Base-by-base conservation (phyloP, 148 eudicot genomes). In the Tetragonia tetragonoides region DNA sequence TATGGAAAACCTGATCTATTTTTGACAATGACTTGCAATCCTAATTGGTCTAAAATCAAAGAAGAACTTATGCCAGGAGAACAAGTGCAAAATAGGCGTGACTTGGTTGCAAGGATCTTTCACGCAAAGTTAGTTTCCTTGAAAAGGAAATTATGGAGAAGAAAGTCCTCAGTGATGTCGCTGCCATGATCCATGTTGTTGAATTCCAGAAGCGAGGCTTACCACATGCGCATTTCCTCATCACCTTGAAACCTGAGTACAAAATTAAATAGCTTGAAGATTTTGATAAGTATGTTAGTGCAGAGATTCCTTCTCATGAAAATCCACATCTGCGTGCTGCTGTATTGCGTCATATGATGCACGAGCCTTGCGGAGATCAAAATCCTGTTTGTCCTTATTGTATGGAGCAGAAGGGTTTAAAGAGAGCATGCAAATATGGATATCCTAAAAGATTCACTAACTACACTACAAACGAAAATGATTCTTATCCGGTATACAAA, bases 401-500 rank as follows among this genome's bases (percentile, higher is more conserved):
- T 17, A 53, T 71, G 74, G 16, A 9, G 51, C 23, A 34, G 3
- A 63, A 23, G 15, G 40, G 28, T 28, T 11, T 63, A 0, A 8
- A 10, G 28, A 63, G 37, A 63, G 67, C 34, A 10, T 63, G 67
- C 67, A 63, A 63, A 10, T 24, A 63, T 14, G 39, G 3, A 9
- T 63, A 23, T 17, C 83, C 82, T 0, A 61, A 57, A 4, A 4
- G 15, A 0, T 79, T 66, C 18, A 17, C 23, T 10, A 23, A 47
- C 0, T 5, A 8, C 0, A 84, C 84, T 1, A 63, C 66, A 0
- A 54, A 53, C 7, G 47, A 40, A 0, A 61, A 74, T 0, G 46
- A 81, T 38, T 60, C 76, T 0, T 88, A 84, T n/a, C 91, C 84
- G 0, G 57, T 80, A 1, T 84, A 84, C 59, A 46, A 53, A 37